These are phyloP conservation scores for Botrytis byssoidea DNA, from an alignment of 2,329 filamentous ascomycete species.

Conservation along the genomic window DNA sequence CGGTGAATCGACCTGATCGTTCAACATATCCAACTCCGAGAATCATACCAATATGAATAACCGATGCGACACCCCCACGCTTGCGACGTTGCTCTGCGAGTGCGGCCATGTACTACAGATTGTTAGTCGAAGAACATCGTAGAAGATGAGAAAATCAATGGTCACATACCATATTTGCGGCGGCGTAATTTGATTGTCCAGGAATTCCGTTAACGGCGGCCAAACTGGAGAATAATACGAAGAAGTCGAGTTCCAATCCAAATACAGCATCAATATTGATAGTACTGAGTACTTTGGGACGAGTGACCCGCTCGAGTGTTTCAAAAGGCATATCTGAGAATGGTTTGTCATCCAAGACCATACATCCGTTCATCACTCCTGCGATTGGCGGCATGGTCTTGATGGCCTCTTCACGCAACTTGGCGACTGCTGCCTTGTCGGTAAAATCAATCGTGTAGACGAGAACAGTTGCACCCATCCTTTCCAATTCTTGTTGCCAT, in stretches of 20 bases:
- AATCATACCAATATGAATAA: slow-evolving; percentile 54
- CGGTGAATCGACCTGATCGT: not conserved
- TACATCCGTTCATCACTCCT: slow-evolving; percentile 46
- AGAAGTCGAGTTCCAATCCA: slow-evolving; percentile 42
- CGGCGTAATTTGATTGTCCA: slow-evolving; percentile 41
- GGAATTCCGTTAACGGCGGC: slow-evolving; percentile 39
- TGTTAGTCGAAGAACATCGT: not conserved
- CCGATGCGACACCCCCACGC: slow-evolving; percentile 46
- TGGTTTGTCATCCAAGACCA: slow-evolving; percentile 42
- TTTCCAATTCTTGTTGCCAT: slow-evolving; percentile 33
- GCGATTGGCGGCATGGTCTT: slow-evolving; percentile 36
- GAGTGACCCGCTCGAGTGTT: slow-evolving; percentile 31
- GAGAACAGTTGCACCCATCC: slow-evolving; percentile 18
- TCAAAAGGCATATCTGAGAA: slow-evolving; percentile 38
- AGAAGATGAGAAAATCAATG: not conserved
- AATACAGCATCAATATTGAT: slow-evolving; percentile 40
- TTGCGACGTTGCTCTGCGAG: slow-evolving; percentile 43
- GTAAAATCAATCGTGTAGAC: slow-evolving; percentile 28
- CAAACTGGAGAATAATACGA: slow-evolving; percentile 43
- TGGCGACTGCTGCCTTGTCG: slow-evolving; percentile 1
- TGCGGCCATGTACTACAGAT: slow-evolving; percentile 42
- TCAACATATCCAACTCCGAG: slow-evolving; percentile 43
- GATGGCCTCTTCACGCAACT: slow-evolving; percentile 7
- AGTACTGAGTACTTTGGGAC: slow-evolving; percentile 42
- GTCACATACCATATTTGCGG: slow-evolving; percentile 42